Evolutionary conservation across 1,139 yeast species (phyloP).

Genomic region (Scheffersomyces insectosa): DNA sequence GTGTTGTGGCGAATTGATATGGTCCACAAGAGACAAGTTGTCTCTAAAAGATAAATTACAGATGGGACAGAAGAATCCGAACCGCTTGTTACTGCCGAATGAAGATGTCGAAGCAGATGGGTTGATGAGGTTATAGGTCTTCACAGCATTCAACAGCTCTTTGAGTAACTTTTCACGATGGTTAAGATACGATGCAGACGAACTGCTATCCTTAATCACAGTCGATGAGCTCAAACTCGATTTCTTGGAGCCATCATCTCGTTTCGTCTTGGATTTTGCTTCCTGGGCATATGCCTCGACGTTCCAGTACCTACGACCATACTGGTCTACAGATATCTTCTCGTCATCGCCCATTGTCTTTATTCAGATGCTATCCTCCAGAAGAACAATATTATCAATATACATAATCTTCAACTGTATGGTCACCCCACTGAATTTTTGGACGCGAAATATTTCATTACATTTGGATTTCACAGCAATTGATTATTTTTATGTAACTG

Average conservation of each 20-base stretch:
- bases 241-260: conserved; percentile 1
- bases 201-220: conserved; percentile 18
- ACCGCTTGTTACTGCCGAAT: conserved; percentile 52
- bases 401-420: conserved; percentile 13
- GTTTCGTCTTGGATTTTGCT: conserved; percentile 31
- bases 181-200: conserved; percentile 24
- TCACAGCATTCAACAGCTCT: conserved; percentile 36
- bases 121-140: conserved; percentile 35
- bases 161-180: conserved; percentile 35
- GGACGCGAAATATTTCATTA: background rate
- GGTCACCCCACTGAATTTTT: conserved; percentile 2
- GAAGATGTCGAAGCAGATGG: conserved; percentile 19
- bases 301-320: conserved; percentile 73
- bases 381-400: too few species aligned
- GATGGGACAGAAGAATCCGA: conserved; percentile 80
- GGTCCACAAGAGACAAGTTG: conserved; percentile 78
- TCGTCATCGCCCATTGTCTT: conserved; percentile 2
- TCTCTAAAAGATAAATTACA: conserved; percentile 83
- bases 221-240: background rate
- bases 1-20: conserved; percentile 73
- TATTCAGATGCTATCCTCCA: too few species aligned
- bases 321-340: conserved; percentile 38
- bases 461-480: background rate
- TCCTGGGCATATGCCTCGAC: conserved; percentile 59
- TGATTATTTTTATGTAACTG: too few species aligned